These are phyloP conservation scores for Xerocomus nothofagi DNA, from an alignment of 1,284 basidiomycete genomes.

Conservation along the genomic window DNA sequence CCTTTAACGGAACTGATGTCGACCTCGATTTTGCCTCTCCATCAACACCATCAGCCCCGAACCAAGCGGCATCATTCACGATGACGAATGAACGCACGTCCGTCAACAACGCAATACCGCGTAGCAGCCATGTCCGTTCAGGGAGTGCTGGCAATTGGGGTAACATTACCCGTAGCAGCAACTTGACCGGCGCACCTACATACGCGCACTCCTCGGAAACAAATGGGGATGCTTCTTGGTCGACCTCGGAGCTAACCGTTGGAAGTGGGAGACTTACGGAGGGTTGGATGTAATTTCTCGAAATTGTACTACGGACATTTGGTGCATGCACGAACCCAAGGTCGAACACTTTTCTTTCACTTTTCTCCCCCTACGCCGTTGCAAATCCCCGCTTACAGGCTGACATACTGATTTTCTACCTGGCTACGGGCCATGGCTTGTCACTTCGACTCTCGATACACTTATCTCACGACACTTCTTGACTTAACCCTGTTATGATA, in stretches of 20 bases:
- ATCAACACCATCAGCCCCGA: conserved; percentile 44
- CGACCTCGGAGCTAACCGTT: conserved; percentile 58
- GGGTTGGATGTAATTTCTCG: conserved; percentile 41
- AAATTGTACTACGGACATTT: conserved; percentile 9
- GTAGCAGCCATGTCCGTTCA: conserved; percentile 68
- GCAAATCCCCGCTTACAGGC: conserved; percentile 6
- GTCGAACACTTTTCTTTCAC: conserved; percentile 25
- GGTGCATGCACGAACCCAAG: conserved; percentile 10
- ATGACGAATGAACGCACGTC: conserved; percentile 41
- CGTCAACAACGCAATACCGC: conserved; percentile 35
- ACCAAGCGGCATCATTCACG: conserved; percentile 44
- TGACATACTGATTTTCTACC: conserved; percentile 7
- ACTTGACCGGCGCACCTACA: conserved; percentile 48
- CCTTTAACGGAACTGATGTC: conserved; percentile 68
- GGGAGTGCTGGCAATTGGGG: conserved; percentile 80
- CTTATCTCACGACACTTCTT: conserved; percentile 39
- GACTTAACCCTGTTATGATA: conserved; percentile 40
- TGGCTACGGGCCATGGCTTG: conserved; percentile 5
- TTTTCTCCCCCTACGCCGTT: conserved; percentile 2
- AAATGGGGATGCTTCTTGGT: conserved; percentile 65
- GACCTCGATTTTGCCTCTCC: conserved; percentile 56
- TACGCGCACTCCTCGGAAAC: conserved; percentile 57
- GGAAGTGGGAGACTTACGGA: conserved; percentile 58
- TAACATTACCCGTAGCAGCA: conserved; percentile 53
- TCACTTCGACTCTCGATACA: conserved; percentile 17